phyloP scores from a whole-genome alignment of 768 basidiomycete genomes.

The Leccinum arenicola region DNA sequence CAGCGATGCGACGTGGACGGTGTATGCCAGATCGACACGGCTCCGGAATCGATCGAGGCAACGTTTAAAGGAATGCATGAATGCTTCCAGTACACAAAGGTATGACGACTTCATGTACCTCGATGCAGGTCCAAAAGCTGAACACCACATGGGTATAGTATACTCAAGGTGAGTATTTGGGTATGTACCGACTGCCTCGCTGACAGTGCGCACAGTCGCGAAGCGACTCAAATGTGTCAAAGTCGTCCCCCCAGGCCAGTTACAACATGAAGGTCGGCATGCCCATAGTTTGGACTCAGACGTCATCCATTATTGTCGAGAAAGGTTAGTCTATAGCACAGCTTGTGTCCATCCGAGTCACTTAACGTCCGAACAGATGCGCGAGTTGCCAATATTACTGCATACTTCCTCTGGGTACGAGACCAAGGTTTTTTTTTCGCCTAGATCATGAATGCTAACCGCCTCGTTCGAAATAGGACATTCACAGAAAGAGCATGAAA shows the following conservation, averaged over 20 bases:
- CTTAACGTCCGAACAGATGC: slow-evolving; percentile 37
- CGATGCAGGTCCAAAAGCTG: neutral
- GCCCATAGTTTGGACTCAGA: slow-evolving; percentile 41
- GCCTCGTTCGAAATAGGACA: slow-evolving; percentile 39
- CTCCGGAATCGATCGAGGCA: slow-evolving; percentile 55
- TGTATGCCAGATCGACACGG: slow-evolving; percentile 55
- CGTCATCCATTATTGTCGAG: slow-evolving; percentile 53
- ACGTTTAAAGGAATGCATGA: slow-evolving; percentile 60
- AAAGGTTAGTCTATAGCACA: slow-evolving; percentile 30
- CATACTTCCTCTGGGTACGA: slow-evolving; percentile 48
- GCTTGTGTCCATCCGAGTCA: neutral
- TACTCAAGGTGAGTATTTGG: slow-evolving; percentile 41
- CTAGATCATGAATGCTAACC: neutral
- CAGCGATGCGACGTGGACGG: slow-evolving; percentile 44
- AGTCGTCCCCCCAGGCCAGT: slow-evolving; percentile 40
- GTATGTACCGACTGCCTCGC: neutral
- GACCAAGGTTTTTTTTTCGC: neutral
- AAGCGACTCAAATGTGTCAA: slow-evolving; percentile 52
- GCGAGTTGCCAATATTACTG: slow-evolving; percentile 57
- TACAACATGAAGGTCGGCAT: slow-evolving; percentile 47
- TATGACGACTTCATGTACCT: slow-evolving; percentile 14
- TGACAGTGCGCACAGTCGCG: slow-evolving; percentile 33
- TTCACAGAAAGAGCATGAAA: slow-evolving; percentile 55
- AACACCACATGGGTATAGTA: slow-evolving; percentile 38
- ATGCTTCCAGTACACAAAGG: slow-evolving; percentile 64